phyloP scores from a whole-genome alignment of 208 protist species.

The Angomonas deanei region DNA sequence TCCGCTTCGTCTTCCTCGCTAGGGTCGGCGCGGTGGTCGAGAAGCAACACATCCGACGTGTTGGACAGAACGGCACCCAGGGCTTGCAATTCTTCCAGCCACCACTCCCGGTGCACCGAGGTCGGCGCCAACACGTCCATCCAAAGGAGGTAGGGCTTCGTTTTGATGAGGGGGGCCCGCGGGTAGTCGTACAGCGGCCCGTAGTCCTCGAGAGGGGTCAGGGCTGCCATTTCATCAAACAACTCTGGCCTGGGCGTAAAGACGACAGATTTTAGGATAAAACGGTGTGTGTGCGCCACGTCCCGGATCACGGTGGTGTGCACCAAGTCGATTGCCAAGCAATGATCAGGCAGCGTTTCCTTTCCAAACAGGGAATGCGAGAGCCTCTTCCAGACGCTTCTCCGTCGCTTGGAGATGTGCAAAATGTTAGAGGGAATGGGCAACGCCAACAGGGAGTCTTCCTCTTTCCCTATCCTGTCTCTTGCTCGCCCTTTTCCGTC shows the following conservation, averaged over 20 bases:
- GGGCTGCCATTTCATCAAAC: background rate
- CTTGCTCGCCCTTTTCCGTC: background rate
- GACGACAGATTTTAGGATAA: constrained; percentile 10
- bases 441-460: background rate
- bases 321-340: constrained; percentile 11
- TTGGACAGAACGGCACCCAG: constrained; percentile 5
- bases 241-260: constrained; percentile 1
- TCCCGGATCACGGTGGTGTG: constrained; percentile 7
- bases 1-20: background rate
- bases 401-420: constrained; percentile 7
- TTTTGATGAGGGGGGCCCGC: background rate
- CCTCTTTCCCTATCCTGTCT: background rate
- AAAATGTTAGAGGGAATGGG: constrained; percentile 10
- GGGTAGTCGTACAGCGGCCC: background rate
- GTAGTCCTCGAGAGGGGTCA: constrained; percentile 4
- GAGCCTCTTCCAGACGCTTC: constrained; percentile 5
- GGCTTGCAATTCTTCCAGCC: constrained; percentile 11
- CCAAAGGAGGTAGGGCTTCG: constrained; percentile 1
- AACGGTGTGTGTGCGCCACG: background rate
- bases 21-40: background rate
- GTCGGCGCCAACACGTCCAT: constrained; percentile 12
- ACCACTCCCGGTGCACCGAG: background rate
- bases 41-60: too few species aligned
- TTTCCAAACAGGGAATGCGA: background rate
- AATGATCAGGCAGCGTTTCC: background rate